Evolutionary conservation across 2,329 filamentous ascomycete species (phyloP), one percentile per base, ranked within the genome.

Genomic region (Arthroderma sp.): DNA sequence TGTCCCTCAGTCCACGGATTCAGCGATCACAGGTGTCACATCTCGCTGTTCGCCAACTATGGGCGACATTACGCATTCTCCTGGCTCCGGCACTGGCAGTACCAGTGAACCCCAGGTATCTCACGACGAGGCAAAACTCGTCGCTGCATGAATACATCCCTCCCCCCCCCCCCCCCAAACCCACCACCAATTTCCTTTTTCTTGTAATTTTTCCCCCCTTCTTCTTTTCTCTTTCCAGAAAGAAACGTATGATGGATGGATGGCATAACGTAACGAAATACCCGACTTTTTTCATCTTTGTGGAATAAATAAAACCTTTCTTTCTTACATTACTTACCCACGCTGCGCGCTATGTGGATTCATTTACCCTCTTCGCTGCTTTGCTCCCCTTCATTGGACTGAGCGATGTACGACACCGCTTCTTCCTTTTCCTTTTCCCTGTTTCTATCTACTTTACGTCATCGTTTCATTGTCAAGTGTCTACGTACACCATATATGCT

Each of bases 231-330:
- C n/a, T 17, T 31, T 33, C 28, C 7, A 23, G 25, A 51, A 51
- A 51, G 47, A 51, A 51, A 31, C 28, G 28, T 19, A 51, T 51
- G 47, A 51, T 51, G 47, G 35, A 38, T n/a, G 35, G 47, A 51
- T 33, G 47, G 47, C 47, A 31, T 51, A 51, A 51, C 47, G 47
- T 25, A 51, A 51, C 47, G 28, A 51, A 49, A 51, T 51, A 51
- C 47, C 47, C 47, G 13, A n/a, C 28, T 31, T 51, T 31, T 49
- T 51, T 33, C 47, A 51, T 51, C 44, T 33, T 51, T 51, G 47
- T 51, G 47, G 28, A 51, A 51, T 31, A 51, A n/a, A 51, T 51
- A 51, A 51, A 51, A 51, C n/a, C 25, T 51, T 33, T 51, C 47
- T n/a, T 51, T 51, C 25, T 33, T 33, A n/a, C 28, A 5, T 33